Evolutionary conservation across 768 basidiomycete genomes (phyloP).

Genomic region (Kwoniella dendrophila): DNA sequence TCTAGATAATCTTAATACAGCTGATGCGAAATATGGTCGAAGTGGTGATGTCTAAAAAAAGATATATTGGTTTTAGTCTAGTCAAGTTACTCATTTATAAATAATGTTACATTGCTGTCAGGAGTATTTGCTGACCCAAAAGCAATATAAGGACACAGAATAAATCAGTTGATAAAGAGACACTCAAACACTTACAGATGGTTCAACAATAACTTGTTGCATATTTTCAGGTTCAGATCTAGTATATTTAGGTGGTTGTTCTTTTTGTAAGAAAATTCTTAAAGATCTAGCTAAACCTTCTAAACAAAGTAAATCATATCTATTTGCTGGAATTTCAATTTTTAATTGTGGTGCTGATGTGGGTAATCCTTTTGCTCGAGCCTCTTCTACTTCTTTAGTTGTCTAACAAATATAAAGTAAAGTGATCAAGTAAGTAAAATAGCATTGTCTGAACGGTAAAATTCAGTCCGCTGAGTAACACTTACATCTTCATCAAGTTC

Average conservation of each 20-base stretch:
- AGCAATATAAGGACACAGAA: neutral
- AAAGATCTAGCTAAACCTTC: conserved; percentile 91
- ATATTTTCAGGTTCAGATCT: conserved; percentile 69
- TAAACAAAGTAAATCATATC: conserved; percentile 96
- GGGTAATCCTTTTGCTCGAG: conserved; percentile 78
- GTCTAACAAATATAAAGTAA: conserved; percentile 62
- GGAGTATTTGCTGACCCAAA: no score
- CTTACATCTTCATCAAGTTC: conserved; percentile 97
- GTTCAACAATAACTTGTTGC: conserved; percentile 68
- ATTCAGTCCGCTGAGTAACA: no score
- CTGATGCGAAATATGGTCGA: conserved; percentile 87
- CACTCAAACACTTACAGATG: conserved; percentile 64
- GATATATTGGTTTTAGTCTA: neutral
- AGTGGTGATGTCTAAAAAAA: conserved; percentile 69
- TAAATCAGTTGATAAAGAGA: neutral
- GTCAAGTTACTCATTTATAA: no score
- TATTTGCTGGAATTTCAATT: conserved; percentile 98
- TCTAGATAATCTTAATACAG: conserved; percentile 82
- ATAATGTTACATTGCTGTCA: no score
- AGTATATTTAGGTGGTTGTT: conserved; percentile 70
- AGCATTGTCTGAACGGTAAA: no score
- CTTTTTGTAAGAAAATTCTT: conserved; percentile 74
- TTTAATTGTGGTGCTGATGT: conserved; percentile 90
- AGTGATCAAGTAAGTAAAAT: neutral
- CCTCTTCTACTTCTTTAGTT: conserved; percentile 79